Base-by-base conservation (phyloP, 2,329 filamentous ascomycete genomes). In the Coniochaeta sp. region DNA sequence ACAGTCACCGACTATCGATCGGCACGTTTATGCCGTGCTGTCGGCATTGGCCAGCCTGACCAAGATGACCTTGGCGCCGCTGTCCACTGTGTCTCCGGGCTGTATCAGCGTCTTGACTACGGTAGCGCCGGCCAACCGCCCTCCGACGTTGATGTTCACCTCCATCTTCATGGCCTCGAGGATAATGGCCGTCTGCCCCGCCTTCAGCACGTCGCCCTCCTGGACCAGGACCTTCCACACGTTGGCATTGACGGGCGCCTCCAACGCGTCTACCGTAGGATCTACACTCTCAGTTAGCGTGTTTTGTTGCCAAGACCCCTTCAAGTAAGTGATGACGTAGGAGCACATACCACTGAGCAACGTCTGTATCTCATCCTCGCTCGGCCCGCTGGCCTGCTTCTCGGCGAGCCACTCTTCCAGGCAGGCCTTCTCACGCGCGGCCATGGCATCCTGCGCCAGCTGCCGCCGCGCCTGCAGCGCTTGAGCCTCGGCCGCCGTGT, bases 151-250 rank as follows among this genome's bases (percentile, higher is more conserved):
- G 1, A 81, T 74, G 16, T 73, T 72, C 61, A 84, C 80, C 64
- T 84, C 82, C 72, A 84, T 76, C 67, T 84, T 84, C 81, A 84
- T 84, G 0, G 81, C 81, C 60, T 84, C 81, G 3, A 84, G 70
- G 2, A 83, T 77, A 1, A 74, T 69, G 1, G 79, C 72, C 0
- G 75, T 66, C 26, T 81, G 73, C 8, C 75, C 75, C 12, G 74
- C 69, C 14, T 74, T 69, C 3, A 83, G 50, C 1, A 64, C 58
- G 14, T 80, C 72, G 0, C 79, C 78, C 30, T 74, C 71, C 16
- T 74, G 65, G 3, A 78, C 72, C 7, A 75, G 66, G 1, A 83
- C 70, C 62, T 83, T 83, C 80, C 81, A 84, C 0, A 84, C 76
- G 60, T 80, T 83, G 7, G 81, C 81, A 38, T 78, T 75, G 40